These are phyloP conservation scores for Drosera spatulata DNA, from an alignment of 179 eudicot genomes.

Conservation along the genomic window DNA sequence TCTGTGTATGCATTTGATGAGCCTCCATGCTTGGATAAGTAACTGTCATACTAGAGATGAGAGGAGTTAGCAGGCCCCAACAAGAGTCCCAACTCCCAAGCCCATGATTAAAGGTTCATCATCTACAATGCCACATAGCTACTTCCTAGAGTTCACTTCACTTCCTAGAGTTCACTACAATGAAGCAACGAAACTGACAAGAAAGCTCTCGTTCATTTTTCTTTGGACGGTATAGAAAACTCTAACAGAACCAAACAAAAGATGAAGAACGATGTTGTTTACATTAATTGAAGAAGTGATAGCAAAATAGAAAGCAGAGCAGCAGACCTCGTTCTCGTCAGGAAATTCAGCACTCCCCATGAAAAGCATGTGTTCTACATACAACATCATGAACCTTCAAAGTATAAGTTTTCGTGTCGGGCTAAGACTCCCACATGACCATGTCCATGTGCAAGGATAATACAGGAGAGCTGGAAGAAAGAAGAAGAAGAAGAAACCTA, in stretches of 20 bases:
- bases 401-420: not conserved
- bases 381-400: not conserved
- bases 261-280: too few species aligned
- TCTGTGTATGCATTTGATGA: conserved; percentile 98
- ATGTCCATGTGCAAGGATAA: too few species aligned
- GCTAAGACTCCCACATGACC: too few species aligned
- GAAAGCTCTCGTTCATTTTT: too few species aligned
- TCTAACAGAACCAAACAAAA: too few species aligned
- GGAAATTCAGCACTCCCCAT: conserved; percentile 97
- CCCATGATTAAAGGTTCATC: too few species aligned
- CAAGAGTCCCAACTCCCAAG: not conserved
- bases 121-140: too few species aligned
- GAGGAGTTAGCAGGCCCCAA: conserved; percentile 13
- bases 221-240: too few species aligned
- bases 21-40: conserved; percentile 95
- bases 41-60: conserved; percentile 82
- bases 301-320: not conserved
- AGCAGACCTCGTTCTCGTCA: conserved; percentile 89
- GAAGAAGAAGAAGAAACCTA: conserved; percentile 31
- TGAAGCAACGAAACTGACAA: too few species aligned
- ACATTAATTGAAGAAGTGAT: not conserved
- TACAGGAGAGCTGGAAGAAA: too few species aligned
- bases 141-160: too few species aligned
- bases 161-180: too few species aligned
- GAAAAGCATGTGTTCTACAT: conserved; percentile 95